These are phyloP conservation scores for Quercus alba DNA, from an alignment of 306 rosid species.

Conservation along the genomic window DNA sequence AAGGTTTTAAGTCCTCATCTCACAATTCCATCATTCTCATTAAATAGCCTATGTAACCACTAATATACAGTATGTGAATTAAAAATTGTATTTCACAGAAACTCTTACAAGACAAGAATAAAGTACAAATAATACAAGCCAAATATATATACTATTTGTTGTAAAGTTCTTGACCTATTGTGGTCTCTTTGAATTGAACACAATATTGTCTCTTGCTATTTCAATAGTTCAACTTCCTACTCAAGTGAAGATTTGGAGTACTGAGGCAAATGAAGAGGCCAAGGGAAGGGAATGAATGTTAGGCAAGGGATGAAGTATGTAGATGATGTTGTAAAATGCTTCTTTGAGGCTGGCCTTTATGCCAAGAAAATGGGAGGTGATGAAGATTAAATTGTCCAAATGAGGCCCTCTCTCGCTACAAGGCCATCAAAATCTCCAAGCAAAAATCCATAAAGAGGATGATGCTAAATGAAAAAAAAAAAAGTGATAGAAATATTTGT, in stretches of 20 bases:
- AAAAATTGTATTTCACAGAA: no score
- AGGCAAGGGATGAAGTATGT: slow-evolving; percentile 71
- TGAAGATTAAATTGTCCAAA: slow-evolving; percentile 70
- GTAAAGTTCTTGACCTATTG: not conserved
- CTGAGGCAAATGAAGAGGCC: slow-evolving; percentile 52
- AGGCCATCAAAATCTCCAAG: slow-evolving; percentile 39
- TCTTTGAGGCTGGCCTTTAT: slow-evolving; percentile 65
- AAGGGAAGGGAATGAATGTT: slow-evolving; percentile 63
- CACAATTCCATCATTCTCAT: not conserved
- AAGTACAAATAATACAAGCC: no score
- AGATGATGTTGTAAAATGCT: slow-evolving; percentile 59
- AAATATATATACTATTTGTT: no score
- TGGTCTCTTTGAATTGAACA: not conserved
- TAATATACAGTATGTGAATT: no score
- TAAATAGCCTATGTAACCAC: not conserved
- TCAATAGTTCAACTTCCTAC: slow-evolving; percentile 55
- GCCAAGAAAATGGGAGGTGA: slow-evolving; percentile 80
- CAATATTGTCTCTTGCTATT: not conserved
- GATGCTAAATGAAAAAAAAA: no score
- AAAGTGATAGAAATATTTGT: no score
- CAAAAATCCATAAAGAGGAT: slow-evolving; percentile 27
- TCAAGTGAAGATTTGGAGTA: slow-evolving; percentile 43
- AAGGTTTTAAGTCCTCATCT: not conserved
- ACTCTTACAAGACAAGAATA: no score
- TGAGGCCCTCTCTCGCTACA: slow-evolving; percentile 87